A percentile compares a stretch with the other conserved stretches of the same genome.
Evolutionary conservation across 2,329 filamentous ascomycete species (phyloP).

Genomic region (Neonectria sp.): DNA sequence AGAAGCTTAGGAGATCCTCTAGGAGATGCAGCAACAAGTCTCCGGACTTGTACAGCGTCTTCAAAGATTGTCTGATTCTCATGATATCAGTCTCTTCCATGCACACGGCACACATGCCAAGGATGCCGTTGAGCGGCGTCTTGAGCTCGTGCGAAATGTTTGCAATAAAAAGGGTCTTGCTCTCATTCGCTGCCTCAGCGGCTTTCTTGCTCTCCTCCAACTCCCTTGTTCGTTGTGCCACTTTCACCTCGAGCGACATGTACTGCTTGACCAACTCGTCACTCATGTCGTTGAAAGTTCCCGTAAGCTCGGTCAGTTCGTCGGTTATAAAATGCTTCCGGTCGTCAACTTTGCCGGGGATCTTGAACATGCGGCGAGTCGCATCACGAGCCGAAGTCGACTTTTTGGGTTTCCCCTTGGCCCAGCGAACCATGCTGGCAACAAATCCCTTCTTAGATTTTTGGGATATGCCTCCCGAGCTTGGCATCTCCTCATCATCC

Average conservation of each 20-base stretch:
- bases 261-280: conserved; percentile 93
- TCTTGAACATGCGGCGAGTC: conserved; percentile 78
- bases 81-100: conserved; percentile 90
- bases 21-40: conserved; percentile 89
- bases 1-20: conserved; percentile 92
- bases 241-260: conserved; percentile 85
- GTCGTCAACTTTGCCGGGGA: conserved; percentile 86
- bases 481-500: conserved; percentile 59
- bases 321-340: conserved; percentile 84
- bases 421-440: conserved; percentile 54
- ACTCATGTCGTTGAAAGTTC: conserved; percentile 94
- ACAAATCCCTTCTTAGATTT: conserved; percentile 62
- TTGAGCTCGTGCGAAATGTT: conserved; percentile 93
- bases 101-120: conserved; percentile 94
- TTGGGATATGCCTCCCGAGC: conserved; percentile 60
- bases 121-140: conserved; percentile 94
- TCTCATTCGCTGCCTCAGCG: conserved; percentile 94
- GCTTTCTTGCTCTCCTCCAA: conserved; percentile 92
- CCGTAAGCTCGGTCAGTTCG: conserved; percentile 86
- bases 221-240: conserved; percentile 85
- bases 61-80: conserved; percentile 85
- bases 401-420: conserved; percentile 52
- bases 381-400: conserved; percentile 55
- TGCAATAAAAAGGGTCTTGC: conserved; percentile 97
- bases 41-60: conserved; percentile 82